Percentiles rank a stretch among this genome's conserved stretches.
Evolutionary conservation across 768 basidiomycete species (phyloP).

Genomic region (Psilocybe sp.): DNA sequence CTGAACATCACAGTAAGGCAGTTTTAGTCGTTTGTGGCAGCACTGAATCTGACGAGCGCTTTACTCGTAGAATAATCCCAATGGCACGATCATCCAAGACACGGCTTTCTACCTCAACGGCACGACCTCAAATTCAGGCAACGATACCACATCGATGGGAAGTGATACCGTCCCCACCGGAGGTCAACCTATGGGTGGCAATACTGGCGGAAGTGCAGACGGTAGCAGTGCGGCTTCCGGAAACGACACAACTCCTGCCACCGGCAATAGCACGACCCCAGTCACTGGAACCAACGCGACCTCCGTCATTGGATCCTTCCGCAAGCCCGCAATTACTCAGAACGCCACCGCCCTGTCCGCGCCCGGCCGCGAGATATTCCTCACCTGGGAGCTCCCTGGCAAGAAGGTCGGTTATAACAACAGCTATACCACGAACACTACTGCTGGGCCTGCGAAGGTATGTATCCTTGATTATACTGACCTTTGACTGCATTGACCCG

Average conservation of each 20-base stretch:
- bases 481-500: not conserved
- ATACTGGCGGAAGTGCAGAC: conserved; percentile 21
- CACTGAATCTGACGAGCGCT: not conserved
- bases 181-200: too few relatives aligned
- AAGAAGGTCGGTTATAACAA: conserved; percentile 47
- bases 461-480: not conserved
- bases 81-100: not conserved
- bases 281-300: too few relatives aligned
- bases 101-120: too few relatives aligned
- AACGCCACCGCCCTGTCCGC: not conserved
- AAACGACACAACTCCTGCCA: conserved; percentile 42
- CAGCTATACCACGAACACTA: conserved; percentile 47
- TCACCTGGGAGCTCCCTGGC: conserved; percentile 59
- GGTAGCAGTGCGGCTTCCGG: conserved; percentile 19
- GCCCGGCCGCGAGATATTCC: conserved; percentile 37
- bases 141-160: too few relatives aligned
- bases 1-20: conserved; percentile 42
- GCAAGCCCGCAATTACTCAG: not conserved
- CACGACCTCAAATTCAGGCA: too few relatives aligned
- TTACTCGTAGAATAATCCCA: conserved; percentile 18
- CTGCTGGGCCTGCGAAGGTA: conserved; percentile 41
- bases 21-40: not conserved
- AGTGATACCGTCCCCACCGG: too few relatives aligned
- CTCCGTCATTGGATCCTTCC: too few relatives aligned
- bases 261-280: conserved; percentile 41